Evolutionary conservation across 805 yeast genomes (phyloP).

Genomic region (Ogataea paradorogensis): DNA sequence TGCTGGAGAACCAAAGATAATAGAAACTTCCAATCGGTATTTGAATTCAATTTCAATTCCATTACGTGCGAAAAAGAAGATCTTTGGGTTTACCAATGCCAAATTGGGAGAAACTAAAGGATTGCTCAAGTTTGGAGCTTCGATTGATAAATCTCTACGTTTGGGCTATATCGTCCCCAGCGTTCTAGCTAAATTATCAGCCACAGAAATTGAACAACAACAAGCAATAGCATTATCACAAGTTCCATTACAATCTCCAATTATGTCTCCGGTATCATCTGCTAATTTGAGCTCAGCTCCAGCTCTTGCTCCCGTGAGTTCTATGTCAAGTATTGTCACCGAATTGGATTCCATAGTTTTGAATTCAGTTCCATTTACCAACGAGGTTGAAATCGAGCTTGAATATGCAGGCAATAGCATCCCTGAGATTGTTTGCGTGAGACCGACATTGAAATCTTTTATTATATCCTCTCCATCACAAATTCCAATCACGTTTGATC

Average conservation of each 20-base stretch:
- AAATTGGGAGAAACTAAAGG: constrained; percentile 17
- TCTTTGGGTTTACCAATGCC: constrained; percentile 16
- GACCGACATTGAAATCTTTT: constrained; percentile 18
- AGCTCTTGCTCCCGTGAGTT: constrained; percentile 12
- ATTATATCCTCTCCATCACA: constrained; percentile 20
- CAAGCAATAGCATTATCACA: constrained; percentile 7
- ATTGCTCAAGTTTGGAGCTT: constrained; percentile 4
- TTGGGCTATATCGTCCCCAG: constrained; percentile 21
- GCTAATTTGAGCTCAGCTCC: constrained; percentile 1
- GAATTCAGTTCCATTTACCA: constrained; percentile 10
- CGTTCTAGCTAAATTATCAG: constrained; percentile 17
- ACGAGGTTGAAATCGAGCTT: constrained; percentile 16
- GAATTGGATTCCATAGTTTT: constrained; percentile 4
- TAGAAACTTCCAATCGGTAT: neutral
- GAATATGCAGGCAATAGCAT: constrained; percentile 11
- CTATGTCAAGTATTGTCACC: constrained; percentile 9
- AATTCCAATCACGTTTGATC: constrained; percentile 20
- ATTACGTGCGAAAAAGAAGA: constrained; percentile 17
- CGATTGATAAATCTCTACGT: constrained; percentile 8
- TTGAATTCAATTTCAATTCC: constrained; percentile 3
- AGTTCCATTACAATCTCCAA: constrained; percentile 11
- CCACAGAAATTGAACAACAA: constrained; percentile 4
- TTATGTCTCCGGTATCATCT: constrained; percentile 13
- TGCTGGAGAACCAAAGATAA: neutral
- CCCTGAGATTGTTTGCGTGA: constrained; percentile 18